These are phyloP conservation scores for Debaryomycetaceae sp. DNA, from an alignment of 1,139 yeast species.

Conservation along the genomic window DNA sequence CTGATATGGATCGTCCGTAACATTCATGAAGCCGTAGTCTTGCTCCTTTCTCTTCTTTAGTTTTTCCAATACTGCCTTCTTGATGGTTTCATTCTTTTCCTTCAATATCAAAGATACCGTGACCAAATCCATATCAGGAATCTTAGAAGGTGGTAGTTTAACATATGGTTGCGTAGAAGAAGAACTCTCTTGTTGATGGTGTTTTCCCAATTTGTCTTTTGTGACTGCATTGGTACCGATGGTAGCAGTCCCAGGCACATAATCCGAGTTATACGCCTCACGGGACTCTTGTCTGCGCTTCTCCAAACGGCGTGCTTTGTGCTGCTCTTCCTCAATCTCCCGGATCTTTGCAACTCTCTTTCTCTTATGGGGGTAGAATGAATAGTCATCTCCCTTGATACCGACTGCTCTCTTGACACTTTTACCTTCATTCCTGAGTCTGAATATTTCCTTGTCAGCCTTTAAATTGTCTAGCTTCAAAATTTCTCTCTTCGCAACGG, in stretches of 20 bases:
- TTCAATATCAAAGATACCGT: constrained; percentile 74
- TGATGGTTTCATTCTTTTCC: constrained; percentile 76
- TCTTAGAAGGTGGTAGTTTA: constrained; percentile 82
- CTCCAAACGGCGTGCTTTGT: constrained; percentile 20
- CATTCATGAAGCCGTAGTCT: constrained; percentile 74
- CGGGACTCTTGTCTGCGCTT: constrained; percentile 20
- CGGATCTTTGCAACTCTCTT: constrained; percentile 48
- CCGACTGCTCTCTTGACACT: constrained; percentile 69
- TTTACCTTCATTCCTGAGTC: constrained; percentile 69
- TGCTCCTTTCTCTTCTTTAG: constrained; percentile 67
- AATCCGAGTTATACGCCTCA: constrained; percentile 12
- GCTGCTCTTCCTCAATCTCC: constrained; percentile 35
- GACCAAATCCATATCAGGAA: constrained; percentile 87
- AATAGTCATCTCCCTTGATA: constrained; percentile 81
- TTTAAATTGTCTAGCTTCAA: constrained; percentile 56
- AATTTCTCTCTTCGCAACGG: constrained; percentile 74
- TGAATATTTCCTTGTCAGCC: constrained; percentile 62
- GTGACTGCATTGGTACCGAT: constrained; percentile 12
- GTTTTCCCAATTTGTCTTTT: constrained; percentile 17
- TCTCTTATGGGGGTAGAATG: constrained; percentile 74
- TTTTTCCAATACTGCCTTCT: constrained; percentile 78
- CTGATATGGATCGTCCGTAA: constrained; percentile 86
- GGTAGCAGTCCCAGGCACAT: constrained; percentile 7
- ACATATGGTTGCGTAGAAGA: constrained; percentile 72
- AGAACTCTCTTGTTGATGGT: constrained; percentile 19